phyloP scores from a whole-genome alignment of 805 yeast species.

The Saccharomycopsis olivae region DNA sequence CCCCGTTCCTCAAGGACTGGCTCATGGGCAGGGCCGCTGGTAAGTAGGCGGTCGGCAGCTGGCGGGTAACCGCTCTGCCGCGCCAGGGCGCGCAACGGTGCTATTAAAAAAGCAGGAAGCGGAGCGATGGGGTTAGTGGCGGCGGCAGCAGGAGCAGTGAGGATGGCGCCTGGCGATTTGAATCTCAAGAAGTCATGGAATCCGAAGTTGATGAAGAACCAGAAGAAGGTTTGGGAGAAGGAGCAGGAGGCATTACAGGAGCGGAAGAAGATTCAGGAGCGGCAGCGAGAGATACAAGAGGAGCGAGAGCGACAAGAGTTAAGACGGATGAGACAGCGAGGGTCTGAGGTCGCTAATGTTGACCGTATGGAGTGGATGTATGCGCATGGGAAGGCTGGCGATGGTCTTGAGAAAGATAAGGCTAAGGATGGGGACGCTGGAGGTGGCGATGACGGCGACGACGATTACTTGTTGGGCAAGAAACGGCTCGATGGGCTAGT shows the following conservation, averaged over 20 bases:
- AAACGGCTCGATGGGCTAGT: conserved; percentile 34
- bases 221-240: conserved; percentile 69
- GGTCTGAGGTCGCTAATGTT: conserved; percentile 22
- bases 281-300: conserved; percentile 50
- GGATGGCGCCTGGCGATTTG: conserved; percentile 66
- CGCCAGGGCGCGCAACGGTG: no score
- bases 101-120: no score
- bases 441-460: conserved; percentile 37
- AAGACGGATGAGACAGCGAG: conserved; percentile 32
- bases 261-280: conserved; percentile 48
- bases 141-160: no score
- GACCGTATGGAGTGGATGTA: conserved; percentile 83
- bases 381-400: conserved; percentile 31
- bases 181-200: conserved; percentile 95
- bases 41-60: background rate
- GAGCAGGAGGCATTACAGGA: conserved; percentile 76
- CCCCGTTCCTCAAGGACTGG: conserved; percentile 56
- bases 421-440: no score
- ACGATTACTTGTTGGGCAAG: conserved; percentile 45
- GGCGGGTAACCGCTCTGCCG: no score
- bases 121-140: no score
- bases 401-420: conserved; percentile 19
- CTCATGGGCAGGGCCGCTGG: conserved; percentile 32
- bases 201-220: conserved; percentile 79
- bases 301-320: conserved; percentile 54